phyloP scores from a whole-genome alignment of 176 grass and related monocot genomes.

The Oryza glumipatula region DNA sequence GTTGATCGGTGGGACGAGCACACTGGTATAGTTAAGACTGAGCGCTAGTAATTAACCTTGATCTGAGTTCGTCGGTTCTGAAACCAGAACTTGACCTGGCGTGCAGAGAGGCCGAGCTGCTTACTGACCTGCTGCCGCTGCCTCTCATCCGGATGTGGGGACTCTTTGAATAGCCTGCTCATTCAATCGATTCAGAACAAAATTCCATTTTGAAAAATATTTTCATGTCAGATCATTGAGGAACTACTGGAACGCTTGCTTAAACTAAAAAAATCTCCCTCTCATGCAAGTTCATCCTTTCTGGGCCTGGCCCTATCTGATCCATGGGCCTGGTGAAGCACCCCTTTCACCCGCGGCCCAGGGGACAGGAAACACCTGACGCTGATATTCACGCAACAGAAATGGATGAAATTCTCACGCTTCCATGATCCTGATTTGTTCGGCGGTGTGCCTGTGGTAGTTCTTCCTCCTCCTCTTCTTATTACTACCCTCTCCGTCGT shows the following conservation, averaged over 20 bases:
- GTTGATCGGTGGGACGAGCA: neutral
- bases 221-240: neutral
- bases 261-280: neutral
- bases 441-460: constrained; percentile 68
- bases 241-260: neutral
- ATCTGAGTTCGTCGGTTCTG: constrained; percentile 90
- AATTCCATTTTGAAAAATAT: neutral
- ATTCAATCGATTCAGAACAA: neutral
- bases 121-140: constrained; percentile 76
- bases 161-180: constrained; percentile 76
- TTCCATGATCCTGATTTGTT: constrained; percentile 84
- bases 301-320: neutral
- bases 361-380: neutral
- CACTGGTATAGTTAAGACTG: neutral
- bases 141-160: constrained; percentile 88
- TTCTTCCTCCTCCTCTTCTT: constrained; percentile 71
- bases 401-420: constrained; percentile 27
- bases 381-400: neutral
- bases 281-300: neutral
- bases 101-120: constrained; percentile 68
- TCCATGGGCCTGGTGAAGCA: neutral
- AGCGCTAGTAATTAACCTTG: constrained; percentile 53
- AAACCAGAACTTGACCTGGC: constrained; percentile 98
- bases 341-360: neutral
- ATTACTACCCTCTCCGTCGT: neutral